Evolutionary conservation across 352 stramenopile genomes (phyloP).

Genomic region (Phytophthora megakarya): DNA sequence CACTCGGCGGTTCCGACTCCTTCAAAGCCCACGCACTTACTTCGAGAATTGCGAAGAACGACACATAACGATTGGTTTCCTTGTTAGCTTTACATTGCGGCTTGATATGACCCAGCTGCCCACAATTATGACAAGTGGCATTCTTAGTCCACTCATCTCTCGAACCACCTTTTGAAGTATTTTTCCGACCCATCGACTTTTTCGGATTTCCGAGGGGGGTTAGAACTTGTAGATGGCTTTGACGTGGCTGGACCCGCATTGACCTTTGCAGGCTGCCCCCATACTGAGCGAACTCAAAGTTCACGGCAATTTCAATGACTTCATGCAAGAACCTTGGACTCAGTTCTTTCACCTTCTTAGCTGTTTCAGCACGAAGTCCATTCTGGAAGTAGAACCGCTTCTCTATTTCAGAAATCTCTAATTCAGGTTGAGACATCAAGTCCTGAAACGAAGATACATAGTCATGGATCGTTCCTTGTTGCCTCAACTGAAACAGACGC

Average conservation of each 20-base stretch:
- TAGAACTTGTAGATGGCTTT: too few relatives aligned
- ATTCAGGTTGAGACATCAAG: too few relatives aligned
- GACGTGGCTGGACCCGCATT: too few relatives aligned
- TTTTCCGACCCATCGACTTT: too few relatives aligned
- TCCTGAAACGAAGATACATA: too few relatives aligned
- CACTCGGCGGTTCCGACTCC: neutral
- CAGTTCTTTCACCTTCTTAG: constrained; percentile 5
- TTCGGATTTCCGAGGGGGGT: too few relatives aligned
- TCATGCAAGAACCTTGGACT: constrained; percentile 4
- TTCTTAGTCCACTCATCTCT: constrained; percentile 1
- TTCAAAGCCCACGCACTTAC: neutral
- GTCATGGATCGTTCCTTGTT: constrained; percentile 2
- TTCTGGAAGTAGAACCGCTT: too few relatives aligned
- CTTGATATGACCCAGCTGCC: neutral
- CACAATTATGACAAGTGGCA: constrained; percentile 8
- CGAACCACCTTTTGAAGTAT: neutral
- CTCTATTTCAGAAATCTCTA: too few relatives aligned
- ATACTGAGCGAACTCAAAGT: constrained; percentile 15
- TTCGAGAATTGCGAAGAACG: too few relatives aligned
- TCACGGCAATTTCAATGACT: constrained; percentile 11
- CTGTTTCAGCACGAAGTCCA: neutral
- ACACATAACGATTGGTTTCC: constrained; percentile 5
- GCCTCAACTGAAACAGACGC: constrained; percentile 2
- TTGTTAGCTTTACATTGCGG: constrained; percentile 1
- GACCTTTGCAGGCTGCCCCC: neutral